Base-by-base conservation (phyloP, 148 eudicot genomes). In the Amaranthus palmeri region DNA sequence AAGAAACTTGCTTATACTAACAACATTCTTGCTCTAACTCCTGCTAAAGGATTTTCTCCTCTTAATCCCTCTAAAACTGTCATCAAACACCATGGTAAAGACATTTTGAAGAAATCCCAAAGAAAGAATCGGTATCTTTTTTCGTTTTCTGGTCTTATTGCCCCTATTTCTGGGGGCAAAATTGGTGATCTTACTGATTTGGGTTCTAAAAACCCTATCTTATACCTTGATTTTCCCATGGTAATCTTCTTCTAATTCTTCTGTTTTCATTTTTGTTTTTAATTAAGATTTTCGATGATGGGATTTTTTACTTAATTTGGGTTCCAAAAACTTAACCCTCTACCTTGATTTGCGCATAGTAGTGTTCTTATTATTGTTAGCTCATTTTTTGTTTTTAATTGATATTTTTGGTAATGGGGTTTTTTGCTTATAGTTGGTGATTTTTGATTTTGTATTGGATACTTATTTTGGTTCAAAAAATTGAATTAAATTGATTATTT, bases 191-290 rank as follows among this genome's bases (percentile, higher is more conserved):
- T 93, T 50, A 83, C 85, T 60, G 79, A 90, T 79, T 82, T 93
- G 48, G 90, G 89, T 4, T 81, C 98, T 71, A 90, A 88, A 82
- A 93, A 93, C 80, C 98, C 98, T 13, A 69, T 79, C 46, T 86
- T 93, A 7, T 93, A 90, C 77, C 90, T 93, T 65, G 82, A 90
- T 43, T 93, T 88, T 62, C 90, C 96, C 0, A 89, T 82, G 96
- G 98, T 90, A 45, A 5, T 44, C 0, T 56, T 48, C 0, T 72
- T 18, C 36, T 25, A 25, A 18, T 17, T 15, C 68, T 59, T 41
- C 50, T 61, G 48, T 47, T 8, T 76, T 7, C 10, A 17, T 61
- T 41, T 80, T 72, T 43, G 60, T 49, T 63, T 8, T 68, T 51
- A 3, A 36, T 52, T 60, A 53, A 4, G 41, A 41, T 61, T 12